A percentile compares a stretch with the other conserved stretches of the same genome.
These are phyloP conservation scores for Arachnopeziza araneosa DNA, from an alignment of 2,329 filamentous ascomycete species.

Conservation along the genomic window DNA sequence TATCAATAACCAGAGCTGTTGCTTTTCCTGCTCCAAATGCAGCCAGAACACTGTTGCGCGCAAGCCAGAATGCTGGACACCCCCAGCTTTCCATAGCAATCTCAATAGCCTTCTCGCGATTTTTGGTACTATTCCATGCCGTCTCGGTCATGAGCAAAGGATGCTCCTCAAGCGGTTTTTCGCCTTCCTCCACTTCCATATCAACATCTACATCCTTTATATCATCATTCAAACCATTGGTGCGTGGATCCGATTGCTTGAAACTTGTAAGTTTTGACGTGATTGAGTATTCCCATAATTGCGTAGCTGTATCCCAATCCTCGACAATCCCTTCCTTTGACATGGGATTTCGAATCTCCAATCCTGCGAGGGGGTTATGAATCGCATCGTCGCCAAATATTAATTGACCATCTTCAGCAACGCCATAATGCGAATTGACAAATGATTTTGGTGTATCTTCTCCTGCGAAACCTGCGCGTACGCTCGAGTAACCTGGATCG, in stretches of 20 bases:
- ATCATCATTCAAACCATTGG: slow-evolving; percentile 74
- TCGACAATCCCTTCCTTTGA: slow-evolving; percentile 83
- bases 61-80: slow-evolving; percentile 89
- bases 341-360: slow-evolving; percentile 92
- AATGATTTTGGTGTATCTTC: slow-evolving; percentile 96
- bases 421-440: slow-evolving; percentile 82
- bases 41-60: slow-evolving; percentile 80
- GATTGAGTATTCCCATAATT: slow-evolving; percentile 89
- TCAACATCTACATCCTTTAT: slow-evolving; percentile 44
- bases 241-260: slow-evolving; percentile 61
- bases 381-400: slow-evolving; percentile 90
- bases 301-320: slow-evolving; percentile 89
- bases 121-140: slow-evolving; percentile 83
- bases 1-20: slow-evolving; percentile 85
- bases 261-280: slow-evolving; percentile 80
- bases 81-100: slow-evolving; percentile 97
- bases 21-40: slow-evolving; percentile 92
- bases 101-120: slow-evolving; percentile 90
- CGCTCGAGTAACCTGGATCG: slow-evolving; percentile 86
- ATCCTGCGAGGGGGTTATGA: slow-evolving; percentile 64
- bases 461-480: slow-evolving; percentile 92
- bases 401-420: slow-evolving; percentile 45
- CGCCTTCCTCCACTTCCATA: slow-evolving; percentile 54
- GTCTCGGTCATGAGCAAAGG: slow-evolving; percentile 92
- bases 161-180: slow-evolving; percentile 82